Percentiles rank a stretch among this genome's conserved stretches.
These are phyloP conservation scores for Fusarium sambucinum DNA, from an alignment of 2,329 filamentous ascomycete species.

Conservation along the genomic window DNA sequence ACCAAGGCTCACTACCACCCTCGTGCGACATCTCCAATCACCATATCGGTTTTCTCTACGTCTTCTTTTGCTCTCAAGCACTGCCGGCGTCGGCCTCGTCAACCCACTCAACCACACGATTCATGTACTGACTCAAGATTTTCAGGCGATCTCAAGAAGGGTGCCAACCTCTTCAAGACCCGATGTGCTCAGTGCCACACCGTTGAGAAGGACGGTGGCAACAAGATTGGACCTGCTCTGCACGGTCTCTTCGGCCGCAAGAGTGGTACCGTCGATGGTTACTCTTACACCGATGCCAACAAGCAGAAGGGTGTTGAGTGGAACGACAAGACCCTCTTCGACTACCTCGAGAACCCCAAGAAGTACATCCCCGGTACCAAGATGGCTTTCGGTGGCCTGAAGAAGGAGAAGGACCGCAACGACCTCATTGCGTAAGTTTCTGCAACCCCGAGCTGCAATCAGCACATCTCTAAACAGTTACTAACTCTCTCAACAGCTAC, in stretches of 20 bases:
- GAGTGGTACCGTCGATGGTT: constrained; percentile 90
- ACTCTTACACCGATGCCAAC: constrained; percentile 99
- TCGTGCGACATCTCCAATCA: constrained; percentile 10
- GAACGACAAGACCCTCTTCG: constrained; percentile 89
- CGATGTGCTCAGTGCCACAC: constrained; percentile 99
- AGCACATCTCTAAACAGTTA: not conserved
- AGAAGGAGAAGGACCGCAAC: constrained; percentile 99
- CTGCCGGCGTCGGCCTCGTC: not conserved
- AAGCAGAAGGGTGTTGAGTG: constrained; percentile 94
- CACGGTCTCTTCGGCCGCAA: constrained; percentile 98
- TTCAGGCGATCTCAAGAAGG: constrained; percentile 94
- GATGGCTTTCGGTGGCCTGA: constrained; percentile 99
- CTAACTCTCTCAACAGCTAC: constrained; percentile 62
- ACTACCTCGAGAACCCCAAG: constrained; percentile 99
- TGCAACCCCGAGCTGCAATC: no score
- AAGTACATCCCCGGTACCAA: constrained; percentile 99
- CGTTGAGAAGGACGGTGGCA: constrained; percentile 86
- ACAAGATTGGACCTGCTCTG: constrained; percentile 98
- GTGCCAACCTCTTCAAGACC: constrained; percentile 99
- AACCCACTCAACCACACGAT: not conserved
- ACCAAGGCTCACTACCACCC: constrained; percentile 30
- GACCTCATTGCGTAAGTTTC: constrained; percentile 92
- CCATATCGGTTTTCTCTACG: constrained; percentile 6
- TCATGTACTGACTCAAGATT: constrained; percentile 48
- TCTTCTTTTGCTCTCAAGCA: not conserved